Conservation (phyloP, 2,329 filamentous ascomycete species). For the Paecilomyces niveus region DNA sequence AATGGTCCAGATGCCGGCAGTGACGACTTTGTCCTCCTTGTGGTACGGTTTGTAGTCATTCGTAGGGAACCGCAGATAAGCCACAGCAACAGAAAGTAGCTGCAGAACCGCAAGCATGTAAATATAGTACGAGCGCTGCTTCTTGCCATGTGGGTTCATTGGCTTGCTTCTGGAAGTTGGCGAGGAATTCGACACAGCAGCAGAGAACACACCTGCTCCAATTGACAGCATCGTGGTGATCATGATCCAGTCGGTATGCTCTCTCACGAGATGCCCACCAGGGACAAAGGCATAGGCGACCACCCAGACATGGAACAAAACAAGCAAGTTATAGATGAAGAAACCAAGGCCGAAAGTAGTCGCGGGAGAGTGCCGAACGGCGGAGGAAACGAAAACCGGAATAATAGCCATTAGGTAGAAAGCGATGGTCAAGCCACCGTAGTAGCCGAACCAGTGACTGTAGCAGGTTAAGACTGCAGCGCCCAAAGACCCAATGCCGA, state of each 20-base stretch:
- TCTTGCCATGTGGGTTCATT: conserved; percentile 33
- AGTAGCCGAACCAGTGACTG: conserved; percentile 82
- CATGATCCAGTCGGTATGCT: conserved; percentile 97
- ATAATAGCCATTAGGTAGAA: conserved; percentile 76
- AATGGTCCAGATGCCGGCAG: conserved; percentile 96
- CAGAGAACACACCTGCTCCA: conserved; percentile 74
- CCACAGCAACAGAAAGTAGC: conserved; percentile 68
- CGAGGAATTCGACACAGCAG: conserved; percentile 47
- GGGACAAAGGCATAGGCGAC: conserved; percentile 98
- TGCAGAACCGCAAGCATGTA: conserved; percentile 71
- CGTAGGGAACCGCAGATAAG: conserved; percentile 84
- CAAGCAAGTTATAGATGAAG: conserved; percentile 83
- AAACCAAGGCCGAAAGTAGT: conserved; percentile 83
- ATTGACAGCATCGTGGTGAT: conserved; percentile 74
- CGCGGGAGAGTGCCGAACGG: conserved; percentile 68
- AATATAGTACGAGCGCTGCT: conserved; percentile 59
- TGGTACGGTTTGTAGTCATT: conserved; percentile 92
- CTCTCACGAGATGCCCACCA: conserved; percentile 82
- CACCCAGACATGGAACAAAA: conserved; percentile 98
- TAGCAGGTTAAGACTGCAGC: conserved; percentile 70
- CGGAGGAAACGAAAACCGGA: conserved; percentile 66
- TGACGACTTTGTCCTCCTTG: conserved; percentile 75
- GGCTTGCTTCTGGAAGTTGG: conserved; percentile 33
- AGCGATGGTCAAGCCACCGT: conserved; percentile 68
- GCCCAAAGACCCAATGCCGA: conserved; percentile 68